These are phyloP conservation scores for Penicillium sclerotigenum DNA, from an alignment of 2,329 filamentous ascomycete genomes.

Conservation along the genomic window DNA sequence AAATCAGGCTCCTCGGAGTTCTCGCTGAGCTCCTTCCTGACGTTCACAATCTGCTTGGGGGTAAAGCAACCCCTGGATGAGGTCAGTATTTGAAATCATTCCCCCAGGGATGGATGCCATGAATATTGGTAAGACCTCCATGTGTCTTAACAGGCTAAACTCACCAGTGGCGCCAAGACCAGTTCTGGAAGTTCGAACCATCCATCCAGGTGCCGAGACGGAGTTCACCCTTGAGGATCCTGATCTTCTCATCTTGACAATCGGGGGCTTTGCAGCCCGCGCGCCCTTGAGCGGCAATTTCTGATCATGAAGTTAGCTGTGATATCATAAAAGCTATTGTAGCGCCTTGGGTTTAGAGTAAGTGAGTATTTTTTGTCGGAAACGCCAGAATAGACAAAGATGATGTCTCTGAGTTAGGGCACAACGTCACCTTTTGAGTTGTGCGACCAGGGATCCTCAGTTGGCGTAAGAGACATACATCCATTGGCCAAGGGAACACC, in stretches of 20 bases:
- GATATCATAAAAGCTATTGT: neutral
- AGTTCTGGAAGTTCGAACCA: slow-evolving; percentile 59
- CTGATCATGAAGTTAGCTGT: slow-evolving; percentile 45
- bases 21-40: slow-evolving; percentile 44
- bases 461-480: neutral
- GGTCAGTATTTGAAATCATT: neutral
- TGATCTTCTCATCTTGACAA: slow-evolving; percentile 67
- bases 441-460: neutral
- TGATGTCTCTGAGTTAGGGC: neutral
- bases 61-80: slow-evolving; percentile 80
- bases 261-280: slow-evolving; percentile 69
- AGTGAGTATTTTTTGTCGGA: too few species aligned
- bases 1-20: slow-evolving; percentile 52
- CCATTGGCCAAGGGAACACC: neutral
- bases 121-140: neutral
- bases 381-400: neutral
- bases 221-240: slow-evolving; percentile 75
- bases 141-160: slow-evolving; percentile 22
- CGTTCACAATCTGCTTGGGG: slow-evolving; percentile 66
- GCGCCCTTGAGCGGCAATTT: slow-evolving; percentile 66
- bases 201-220: slow-evolving; percentile 73
- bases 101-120: neutral
- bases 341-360: neutral
- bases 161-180: slow-evolving; percentile 85
- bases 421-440: too few species aligned